A percentile compares a stretch with the other conserved stretches of the same genome.
phyloP scores from a whole-genome alignment of 345 rosid genomes.

The Pistacia integerrima region DNA sequence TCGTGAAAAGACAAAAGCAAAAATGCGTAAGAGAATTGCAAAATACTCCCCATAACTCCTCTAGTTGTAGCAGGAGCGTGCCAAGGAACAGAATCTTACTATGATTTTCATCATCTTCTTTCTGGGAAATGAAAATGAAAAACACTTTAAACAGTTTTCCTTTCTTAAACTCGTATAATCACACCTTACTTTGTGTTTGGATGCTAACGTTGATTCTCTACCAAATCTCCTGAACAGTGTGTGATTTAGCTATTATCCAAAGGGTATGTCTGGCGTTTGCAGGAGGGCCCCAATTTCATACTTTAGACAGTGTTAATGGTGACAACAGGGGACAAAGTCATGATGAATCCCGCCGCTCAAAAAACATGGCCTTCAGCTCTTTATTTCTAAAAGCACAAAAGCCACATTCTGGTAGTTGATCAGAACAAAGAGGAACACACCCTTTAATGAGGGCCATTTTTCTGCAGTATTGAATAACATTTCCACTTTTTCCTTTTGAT shows the following conservation, averaged over 20 bases:
- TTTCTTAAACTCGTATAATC: not conserved
- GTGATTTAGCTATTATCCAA: too few species aligned
- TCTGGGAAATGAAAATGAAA: not conserved
- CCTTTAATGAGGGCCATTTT: constrained; percentile 23
- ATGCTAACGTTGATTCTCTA: too few species aligned
- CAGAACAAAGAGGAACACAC: constrained; percentile 28
- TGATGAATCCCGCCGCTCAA: constrained; percentile 47
- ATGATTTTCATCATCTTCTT: not conserved
- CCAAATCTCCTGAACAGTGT: not conserved
- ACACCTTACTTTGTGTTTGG: not conserved
- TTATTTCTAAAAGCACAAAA: constrained; percentile 25
- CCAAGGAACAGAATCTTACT: not conserved
- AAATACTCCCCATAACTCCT: not conserved
- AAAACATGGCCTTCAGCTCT: constrained; percentile 17
- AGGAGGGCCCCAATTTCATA: constrained; percentile 20
- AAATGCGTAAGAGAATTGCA: not conserved
- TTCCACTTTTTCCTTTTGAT: not conserved
- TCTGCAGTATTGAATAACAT: constrained; percentile 6
- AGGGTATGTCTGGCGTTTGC: not conserved
- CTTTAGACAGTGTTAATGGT: constrained; percentile 27
- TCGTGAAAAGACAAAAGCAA: not conserved
- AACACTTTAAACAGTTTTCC: not conserved
- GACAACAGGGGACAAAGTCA: constrained; percentile 33
- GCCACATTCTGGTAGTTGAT: constrained; percentile 16
- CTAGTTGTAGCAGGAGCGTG: too few species aligned